Evolutionary conservation across 2,329 filamentous ascomycete genomes (phyloP).

Genomic region (Tolypocladium sp.): DNA sequence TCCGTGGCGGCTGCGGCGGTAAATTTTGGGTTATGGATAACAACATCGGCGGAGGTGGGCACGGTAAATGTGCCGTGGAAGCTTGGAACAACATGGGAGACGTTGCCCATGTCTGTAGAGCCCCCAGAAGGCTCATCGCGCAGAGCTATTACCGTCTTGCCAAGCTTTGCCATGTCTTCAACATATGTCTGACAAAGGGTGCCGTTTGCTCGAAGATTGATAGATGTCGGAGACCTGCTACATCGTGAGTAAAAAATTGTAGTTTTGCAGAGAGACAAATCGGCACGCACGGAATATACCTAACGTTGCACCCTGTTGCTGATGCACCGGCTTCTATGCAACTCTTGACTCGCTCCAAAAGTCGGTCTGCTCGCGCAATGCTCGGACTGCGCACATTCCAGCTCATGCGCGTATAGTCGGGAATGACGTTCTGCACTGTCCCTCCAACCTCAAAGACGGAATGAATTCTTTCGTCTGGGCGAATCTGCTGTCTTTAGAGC

Average conservation of each 20-base stretch:
- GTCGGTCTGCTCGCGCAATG: slow-evolving; percentile 15
- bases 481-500: slow-evolving; percentile 26
- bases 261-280: too few species aligned
- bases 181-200: slow-evolving; percentile 33
- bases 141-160: slow-evolving; percentile 24
- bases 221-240: slow-evolving; percentile 30
- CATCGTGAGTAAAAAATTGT: too few species aligned
- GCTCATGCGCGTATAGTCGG: slow-evolving; percentile 25
- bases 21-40: slow-evolving; percentile 31
- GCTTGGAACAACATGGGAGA: slow-evolving; percentile 34
- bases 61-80: slow-evolving; percentile 40
- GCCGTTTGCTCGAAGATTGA: slow-evolving; percentile 35
- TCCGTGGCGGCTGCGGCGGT: slow-evolving; percentile 32
- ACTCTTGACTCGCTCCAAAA: slow-evolving; percentile 20
- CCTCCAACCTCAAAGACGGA: slow-evolving; percentile 25
- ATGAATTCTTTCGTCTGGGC: slow-evolving; percentile 25
- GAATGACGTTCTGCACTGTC: slow-evolving; percentile 27
- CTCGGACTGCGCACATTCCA: slow-evolving; percentile 28
- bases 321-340: slow-evolving; percentile 25
- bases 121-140: slow-evolving; percentile 25
- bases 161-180: slow-evolving; percentile 30
- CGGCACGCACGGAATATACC: slow-evolving; percentile 22
- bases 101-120: slow-evolving; percentile 44
- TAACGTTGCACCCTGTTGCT: slow-evolving; percentile 23
- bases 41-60: slow-evolving; percentile 22